These are phyloP conservation scores for Daldinia decipiens DNA, from an alignment of 495 filamentous ascomycete genomes.

Conservation along the genomic window DNA sequence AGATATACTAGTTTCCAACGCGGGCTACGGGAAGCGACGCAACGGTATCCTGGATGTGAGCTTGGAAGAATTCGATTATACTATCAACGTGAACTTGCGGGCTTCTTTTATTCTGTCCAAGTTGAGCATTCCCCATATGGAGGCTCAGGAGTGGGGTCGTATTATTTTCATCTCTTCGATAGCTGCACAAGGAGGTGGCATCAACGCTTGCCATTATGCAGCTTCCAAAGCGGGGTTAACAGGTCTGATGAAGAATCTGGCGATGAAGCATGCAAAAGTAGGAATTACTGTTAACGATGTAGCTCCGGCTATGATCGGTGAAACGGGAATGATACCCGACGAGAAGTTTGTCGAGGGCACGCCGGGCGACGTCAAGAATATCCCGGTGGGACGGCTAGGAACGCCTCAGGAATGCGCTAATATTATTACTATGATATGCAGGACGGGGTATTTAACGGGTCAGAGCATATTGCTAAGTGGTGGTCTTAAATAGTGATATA, in stretches of 20 bases:
- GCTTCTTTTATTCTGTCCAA: slow-evolving; percentile 73
- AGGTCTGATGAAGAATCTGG: slow-evolving; percentile 73
- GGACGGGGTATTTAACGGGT: slow-evolving; percentile 76
- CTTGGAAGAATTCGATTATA: slow-evolving; percentile 73
- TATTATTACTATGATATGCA: slow-evolving; percentile 72
- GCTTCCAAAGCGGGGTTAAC: slow-evolving; percentile 72
- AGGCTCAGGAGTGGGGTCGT: slow-evolving; percentile 68
- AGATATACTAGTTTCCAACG: slow-evolving; percentile 69
- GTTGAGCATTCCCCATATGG: slow-evolving; percentile 72
- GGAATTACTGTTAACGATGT: slow-evolving; percentile 82
- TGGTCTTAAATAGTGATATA: slow-evolving; percentile 56
- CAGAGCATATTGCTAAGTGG: slow-evolving; percentile 68
- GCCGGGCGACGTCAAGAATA: slow-evolving; percentile 62
- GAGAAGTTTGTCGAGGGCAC: slow-evolving; percentile 59
- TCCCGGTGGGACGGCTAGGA: slow-evolving; percentile 72
- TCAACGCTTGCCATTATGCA: slow-evolving; percentile 77
- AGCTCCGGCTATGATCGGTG: slow-evolving; percentile 78
- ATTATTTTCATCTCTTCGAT: slow-evolving; percentile 77
- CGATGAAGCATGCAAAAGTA: slow-evolving; percentile 66
- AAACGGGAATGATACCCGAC: slow-evolving; percentile 72
- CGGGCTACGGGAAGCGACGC: slow-evolving; percentile 50
- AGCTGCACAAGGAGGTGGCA: slow-evolving; percentile 70
- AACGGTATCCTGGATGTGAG: slow-evolving; percentile 51
- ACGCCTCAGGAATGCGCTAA: slow-evolving; percentile 74
- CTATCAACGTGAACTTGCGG: slow-evolving; percentile 71